Evolutionary conservation across 257 asterid species (phyloP).

Genomic region (Fraxinus pennsylvanica): DNA sequence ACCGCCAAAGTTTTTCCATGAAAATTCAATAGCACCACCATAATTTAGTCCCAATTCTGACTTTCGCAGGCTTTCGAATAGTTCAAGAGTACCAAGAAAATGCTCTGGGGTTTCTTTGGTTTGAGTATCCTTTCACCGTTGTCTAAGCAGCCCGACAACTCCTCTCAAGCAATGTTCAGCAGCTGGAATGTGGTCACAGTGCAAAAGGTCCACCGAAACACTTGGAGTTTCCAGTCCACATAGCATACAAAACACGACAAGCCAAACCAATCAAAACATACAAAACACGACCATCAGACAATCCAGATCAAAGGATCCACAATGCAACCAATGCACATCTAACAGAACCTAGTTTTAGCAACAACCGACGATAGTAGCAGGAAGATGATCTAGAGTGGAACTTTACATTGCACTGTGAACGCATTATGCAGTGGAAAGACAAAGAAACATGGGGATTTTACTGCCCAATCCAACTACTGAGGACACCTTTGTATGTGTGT

Average conservation of each 20-base stretch:
- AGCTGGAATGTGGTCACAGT: not conserved
- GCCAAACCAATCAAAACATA: not conserved
- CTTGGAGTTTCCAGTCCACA: not conserved
- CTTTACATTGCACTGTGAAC: not conserved
- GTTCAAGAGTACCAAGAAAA: not conserved
- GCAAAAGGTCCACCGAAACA: not conserved
- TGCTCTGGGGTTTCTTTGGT: not conserved
- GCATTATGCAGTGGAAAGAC: not conserved
- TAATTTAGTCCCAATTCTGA: too few species aligned
- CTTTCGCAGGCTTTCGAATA: not conserved
- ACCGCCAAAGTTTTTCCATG: too few species aligned
- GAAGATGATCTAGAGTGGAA: not conserved
- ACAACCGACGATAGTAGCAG: not conserved
- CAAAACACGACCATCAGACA: not conserved
- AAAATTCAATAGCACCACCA: too few species aligned
- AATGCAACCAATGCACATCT: not conserved
- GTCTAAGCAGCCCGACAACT: not conserved
- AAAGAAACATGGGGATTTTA: conserved; percentile 17
- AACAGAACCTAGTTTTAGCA: not conserved
- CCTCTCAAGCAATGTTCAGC: not conserved
- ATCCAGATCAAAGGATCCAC: not conserved
- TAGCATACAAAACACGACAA: not conserved
- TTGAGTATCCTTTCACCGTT: not conserved
- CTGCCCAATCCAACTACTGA: not conserved
- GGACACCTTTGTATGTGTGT: not conserved